Conservation (phyloP, 169 alveolate species). For the Ichthyophthirius multifiliis region DNA sequence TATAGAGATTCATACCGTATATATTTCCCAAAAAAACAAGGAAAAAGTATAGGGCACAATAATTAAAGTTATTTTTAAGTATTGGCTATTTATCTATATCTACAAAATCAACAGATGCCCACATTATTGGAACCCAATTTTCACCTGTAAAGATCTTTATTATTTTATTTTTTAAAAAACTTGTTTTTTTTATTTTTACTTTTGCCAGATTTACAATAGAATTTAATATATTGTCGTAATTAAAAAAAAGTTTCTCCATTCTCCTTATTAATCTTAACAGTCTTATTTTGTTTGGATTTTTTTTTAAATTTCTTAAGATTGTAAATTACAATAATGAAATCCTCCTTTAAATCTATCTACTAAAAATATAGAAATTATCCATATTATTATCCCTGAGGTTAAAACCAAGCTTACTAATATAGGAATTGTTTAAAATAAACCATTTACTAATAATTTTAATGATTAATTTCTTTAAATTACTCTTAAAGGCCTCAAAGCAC, state of each 20-base stretch:
- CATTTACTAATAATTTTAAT: background rate
- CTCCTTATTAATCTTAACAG: background rate
- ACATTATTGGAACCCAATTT: constrained; percentile 1
- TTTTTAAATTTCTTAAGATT: background rate
- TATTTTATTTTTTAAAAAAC: no score
- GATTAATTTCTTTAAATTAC: background rate
- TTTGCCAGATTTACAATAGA: background rate
- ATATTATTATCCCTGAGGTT: background rate
- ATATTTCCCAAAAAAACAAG: constrained; percentile 9
- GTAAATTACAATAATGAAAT: background rate
- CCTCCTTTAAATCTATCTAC: background rate
- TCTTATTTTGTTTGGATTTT: background rate
- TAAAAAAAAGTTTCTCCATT: background rate
- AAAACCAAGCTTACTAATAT: background rate
- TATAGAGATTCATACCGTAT: background rate
- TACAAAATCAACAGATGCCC: background rate
- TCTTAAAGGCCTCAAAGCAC: constrained; percentile 7
- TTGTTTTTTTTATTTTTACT: background rate
- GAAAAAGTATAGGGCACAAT: background rate
- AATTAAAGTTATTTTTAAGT: background rate
- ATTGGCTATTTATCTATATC: background rate
- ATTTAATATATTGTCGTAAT: background rate
- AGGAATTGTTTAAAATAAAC: background rate
- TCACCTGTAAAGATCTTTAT: background rate
- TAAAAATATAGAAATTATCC: constrained; percentile 6